Evolutionary conservation across 169 alveolate genomes (phyloP).

Genomic region (Cryptosporidium sp.): DNA sequence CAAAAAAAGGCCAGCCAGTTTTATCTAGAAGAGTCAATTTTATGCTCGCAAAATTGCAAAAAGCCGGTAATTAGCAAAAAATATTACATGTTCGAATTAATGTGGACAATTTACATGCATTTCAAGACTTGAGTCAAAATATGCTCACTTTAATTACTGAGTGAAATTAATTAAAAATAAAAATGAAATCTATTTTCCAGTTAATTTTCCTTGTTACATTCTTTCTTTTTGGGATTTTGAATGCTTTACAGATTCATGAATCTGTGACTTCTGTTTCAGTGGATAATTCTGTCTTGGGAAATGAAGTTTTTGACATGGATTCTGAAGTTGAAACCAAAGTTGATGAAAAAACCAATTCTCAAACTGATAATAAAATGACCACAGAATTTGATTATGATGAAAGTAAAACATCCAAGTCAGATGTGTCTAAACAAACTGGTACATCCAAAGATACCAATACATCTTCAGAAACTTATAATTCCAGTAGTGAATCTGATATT

Average conservation of each 20-base stretch:
- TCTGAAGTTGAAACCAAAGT: background rate
- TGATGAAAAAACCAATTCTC: background rate
- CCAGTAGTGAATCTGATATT: background rate
- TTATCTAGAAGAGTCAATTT: slow-evolving; percentile 41
- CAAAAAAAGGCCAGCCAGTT: slow-evolving; percentile 66
- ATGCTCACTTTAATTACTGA: background rate
- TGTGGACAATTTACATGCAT: slow-evolving; percentile 5
- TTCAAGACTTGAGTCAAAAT: background rate
- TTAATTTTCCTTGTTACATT: slow-evolving; percentile 11
- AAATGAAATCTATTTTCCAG: slow-evolving; percentile 38
- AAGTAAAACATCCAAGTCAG: no score
- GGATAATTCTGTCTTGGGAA: background rate
- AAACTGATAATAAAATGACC: background rate
- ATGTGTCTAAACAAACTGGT: no score
- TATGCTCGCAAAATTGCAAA: slow-evolving; percentile 58
- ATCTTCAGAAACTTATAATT: background rate
- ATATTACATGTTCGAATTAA: background rate
- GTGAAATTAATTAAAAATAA: slow-evolving; percentile 5
- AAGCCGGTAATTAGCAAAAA: slow-evolving; percentile 4
- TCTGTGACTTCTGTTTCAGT: background rate
- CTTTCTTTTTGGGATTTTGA: slow-evolving; percentile 6
- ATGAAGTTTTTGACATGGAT: background rate
- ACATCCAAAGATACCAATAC: background rate
- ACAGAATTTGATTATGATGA: background rate
- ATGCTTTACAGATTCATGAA: slow-evolving; percentile 5